Percentiles rank a stretch among this genome's conserved stretches.
Evolutionary conservation across 208 protist genomes (phyloP).

Genomic region (Acanthamoeba lugdunensis): DNA sequence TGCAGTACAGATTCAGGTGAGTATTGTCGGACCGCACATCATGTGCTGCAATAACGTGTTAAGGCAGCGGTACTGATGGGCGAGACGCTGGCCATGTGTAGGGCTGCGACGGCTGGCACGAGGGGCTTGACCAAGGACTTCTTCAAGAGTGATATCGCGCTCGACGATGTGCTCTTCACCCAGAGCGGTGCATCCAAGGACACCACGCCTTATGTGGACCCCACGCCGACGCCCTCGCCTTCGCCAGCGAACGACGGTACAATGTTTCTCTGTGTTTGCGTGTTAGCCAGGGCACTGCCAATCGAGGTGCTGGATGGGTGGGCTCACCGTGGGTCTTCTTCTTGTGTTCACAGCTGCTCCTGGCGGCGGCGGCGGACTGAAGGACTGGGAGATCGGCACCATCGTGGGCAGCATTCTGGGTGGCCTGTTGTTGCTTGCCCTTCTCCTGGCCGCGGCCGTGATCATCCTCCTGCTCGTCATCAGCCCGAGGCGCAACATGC

Average conservation of each 20-base stretch:
- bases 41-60: too few relatives aligned
- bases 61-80: too few relatives aligned
- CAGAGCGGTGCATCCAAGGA: background rate
- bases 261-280: background rate
- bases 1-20: conserved; percentile 39
- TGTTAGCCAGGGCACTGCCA: too few relatives aligned
- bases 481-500: conserved; percentile 7
- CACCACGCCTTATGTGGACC: conserved; percentile 15
- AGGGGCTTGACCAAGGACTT: background rate
- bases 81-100: background rate
- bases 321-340: too few relatives aligned
- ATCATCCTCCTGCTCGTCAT: conserved; percentile 40
- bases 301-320: too few relatives aligned
- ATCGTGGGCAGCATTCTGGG: conserved; percentile 28
- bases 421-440: conserved; percentile 3
- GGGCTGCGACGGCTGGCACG: background rate
- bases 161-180: conserved; percentile 43
- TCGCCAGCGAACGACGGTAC: background rate
- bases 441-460: conserved; percentile 1
- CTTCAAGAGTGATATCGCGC: conserved; percentile 44
- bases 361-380: background rate
- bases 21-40: background rate
- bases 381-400: conserved; percentile 13
- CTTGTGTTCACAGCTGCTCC: background rate
- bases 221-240: conserved; percentile 25